Conservation (phyloP, 345 rosid species). For the Aquilaria sinensis region DNA sequence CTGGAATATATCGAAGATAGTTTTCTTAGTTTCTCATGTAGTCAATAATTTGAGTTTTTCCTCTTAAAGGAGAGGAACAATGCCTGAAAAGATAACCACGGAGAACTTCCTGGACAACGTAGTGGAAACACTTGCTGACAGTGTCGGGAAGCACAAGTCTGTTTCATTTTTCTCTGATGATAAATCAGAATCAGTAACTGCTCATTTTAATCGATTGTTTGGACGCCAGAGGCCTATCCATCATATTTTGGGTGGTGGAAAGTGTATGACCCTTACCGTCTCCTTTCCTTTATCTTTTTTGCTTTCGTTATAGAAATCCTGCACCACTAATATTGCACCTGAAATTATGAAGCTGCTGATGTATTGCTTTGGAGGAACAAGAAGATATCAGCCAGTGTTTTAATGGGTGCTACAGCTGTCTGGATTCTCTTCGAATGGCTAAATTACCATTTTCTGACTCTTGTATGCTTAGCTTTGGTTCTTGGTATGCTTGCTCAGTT, state of each 20-base stretch:
- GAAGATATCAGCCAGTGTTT: slow-evolving; percentile 75
- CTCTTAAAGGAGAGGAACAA: slow-evolving; percentile 29
- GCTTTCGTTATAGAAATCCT: background rate
- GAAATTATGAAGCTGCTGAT: slow-evolving; percentile 80
- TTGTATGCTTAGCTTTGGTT: slow-evolving; percentile 51
- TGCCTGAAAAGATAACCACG: slow-evolving; percentile 69
- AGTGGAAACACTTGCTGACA: slow-evolving; percentile 57
- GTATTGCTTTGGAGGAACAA: slow-evolving; percentile 96
- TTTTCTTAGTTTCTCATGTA: background rate
- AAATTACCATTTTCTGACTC: slow-evolving; percentile 72
- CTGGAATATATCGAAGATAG: no score
- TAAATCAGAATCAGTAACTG: slow-evolving; percentile 29
- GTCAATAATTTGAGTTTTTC: slow-evolving; percentile 6
- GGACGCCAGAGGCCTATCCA: slow-evolving; percentile 79
- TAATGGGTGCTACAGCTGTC: slow-evolving; percentile 61
- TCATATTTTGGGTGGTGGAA: slow-evolving; percentile 86
- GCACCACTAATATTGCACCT: background rate
- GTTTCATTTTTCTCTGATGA: slow-evolving; percentile 62
- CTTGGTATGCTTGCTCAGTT: slow-evolving; percentile 86
- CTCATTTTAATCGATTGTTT: slow-evolving; percentile 62
- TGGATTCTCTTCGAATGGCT: slow-evolving; percentile 98
- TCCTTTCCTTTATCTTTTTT: background rate
- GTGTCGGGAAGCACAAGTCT: slow-evolving; percentile 53
- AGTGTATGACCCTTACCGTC: slow-evolving; percentile 33
- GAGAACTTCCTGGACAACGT: slow-evolving; percentile 51